A percentile compares a stretch with the other conserved stretches of the same genome.
phyloP scores from a whole-genome alignment of 148 eudicot genomes.

The Vaccinium macrocarpon region DNA sequence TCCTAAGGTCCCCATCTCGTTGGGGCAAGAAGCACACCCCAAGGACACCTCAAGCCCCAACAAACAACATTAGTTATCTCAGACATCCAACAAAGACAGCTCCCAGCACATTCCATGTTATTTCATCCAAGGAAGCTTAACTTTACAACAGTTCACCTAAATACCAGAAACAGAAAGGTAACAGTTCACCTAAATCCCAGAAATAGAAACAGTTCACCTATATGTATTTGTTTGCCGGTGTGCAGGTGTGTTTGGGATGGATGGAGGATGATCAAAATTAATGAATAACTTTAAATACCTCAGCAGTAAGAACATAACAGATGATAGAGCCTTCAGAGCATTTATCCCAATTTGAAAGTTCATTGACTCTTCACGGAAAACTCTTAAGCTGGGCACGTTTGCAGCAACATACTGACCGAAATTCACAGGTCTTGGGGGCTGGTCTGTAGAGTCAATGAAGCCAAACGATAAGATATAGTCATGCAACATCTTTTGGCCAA shows the following conservation, averaged over 20 bases:
- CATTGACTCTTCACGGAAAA: slow-evolving; percentile 46
- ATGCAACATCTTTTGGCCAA: background rate
- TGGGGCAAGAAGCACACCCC: background rate
- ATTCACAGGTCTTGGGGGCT: slow-evolving; percentile 58
- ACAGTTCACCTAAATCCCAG: background rate
- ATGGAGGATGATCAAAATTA: background rate
- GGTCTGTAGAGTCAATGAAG: slow-evolving; percentile 53
- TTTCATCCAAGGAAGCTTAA: background rate
- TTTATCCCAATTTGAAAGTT: slow-evolving; percentile 44
- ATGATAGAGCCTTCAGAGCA: slow-evolving; percentile 71
- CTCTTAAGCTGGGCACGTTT: slow-evolving; percentile 67
- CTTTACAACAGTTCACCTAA: background rate
- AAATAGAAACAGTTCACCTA: background rate
- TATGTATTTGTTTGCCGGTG: background rate
- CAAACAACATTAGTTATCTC: background rate
- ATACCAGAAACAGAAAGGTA: background rate
- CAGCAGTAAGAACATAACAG: slow-evolving; percentile 65
- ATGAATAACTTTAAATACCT: slow-evolving; percentile 42
- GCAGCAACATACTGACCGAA: slow-evolving; percentile 67
- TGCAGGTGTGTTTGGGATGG: background rate
- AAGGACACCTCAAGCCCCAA: background rate
- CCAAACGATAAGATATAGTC: background rate
- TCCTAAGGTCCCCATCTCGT: background rate
- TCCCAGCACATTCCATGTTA: background rate
- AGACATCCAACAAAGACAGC: background rate